Evolutionary conservation across 306 rosid species (phyloP).

Genomic region (Rosa lucieae): DNA sequence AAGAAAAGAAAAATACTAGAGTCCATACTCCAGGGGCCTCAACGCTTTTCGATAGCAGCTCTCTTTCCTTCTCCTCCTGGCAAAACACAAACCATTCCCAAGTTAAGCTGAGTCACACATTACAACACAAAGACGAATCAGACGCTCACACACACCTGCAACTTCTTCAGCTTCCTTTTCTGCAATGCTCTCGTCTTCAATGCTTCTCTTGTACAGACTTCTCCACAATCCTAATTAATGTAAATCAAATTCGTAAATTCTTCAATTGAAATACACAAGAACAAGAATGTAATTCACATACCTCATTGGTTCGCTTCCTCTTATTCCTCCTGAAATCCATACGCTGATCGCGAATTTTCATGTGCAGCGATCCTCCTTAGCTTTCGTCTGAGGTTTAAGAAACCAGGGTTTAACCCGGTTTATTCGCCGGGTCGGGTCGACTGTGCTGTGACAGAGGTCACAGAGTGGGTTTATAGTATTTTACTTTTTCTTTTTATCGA

Average conservation of each 20-base stretch:
- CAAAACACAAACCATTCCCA: constrained; percentile 2
- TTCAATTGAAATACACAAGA: background rate
- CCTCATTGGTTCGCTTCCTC: background rate
- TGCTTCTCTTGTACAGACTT: constrained; percentile 31
- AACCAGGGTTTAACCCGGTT: no score
- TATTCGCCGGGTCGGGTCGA: no score
- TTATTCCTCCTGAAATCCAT: no score
- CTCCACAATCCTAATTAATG: constrained; percentile 38
- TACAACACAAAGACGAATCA: background rate
- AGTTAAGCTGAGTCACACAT: background rate
- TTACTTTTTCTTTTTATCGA: no score
- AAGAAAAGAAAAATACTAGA: background rate
- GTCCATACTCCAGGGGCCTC: constrained; percentile 58
- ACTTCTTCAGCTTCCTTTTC: constrained; percentile 62
- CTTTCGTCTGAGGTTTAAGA: no score
- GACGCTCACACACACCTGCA: constrained; percentile 48
- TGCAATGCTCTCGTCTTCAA: constrained; percentile 64
- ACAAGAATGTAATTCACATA: background rate
- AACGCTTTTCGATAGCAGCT: constrained; percentile 49
- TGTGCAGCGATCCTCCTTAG: no score
- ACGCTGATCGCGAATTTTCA: no score
- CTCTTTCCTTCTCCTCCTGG: constrained; percentile 69
- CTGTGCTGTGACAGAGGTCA: no score
- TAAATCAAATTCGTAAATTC: background rate
- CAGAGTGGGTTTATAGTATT: no score